These are phyloP conservation scores for Gossypioides kirkii DNA, from an alignment of 345 rosid genomes.

Conservation along the genomic window DNA sequence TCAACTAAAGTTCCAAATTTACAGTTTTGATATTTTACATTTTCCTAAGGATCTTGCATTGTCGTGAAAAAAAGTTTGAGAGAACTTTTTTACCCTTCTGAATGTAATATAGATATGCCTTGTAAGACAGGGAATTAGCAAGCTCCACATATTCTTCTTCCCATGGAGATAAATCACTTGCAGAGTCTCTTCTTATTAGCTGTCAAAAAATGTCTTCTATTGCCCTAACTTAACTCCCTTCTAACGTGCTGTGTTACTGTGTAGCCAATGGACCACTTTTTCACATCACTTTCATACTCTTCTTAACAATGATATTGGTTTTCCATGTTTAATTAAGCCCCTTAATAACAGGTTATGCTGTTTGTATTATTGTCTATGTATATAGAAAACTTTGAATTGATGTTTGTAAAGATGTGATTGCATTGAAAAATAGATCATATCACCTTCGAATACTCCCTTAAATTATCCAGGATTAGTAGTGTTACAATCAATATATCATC, in stretches of 20 bases:
- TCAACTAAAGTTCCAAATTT: neutral
- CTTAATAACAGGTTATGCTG: neutral
- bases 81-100: neutral
- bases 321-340: neutral
- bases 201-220: conserved; percentile 35
- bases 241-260: conserved; percentile 17
- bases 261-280: conserved; percentile 21
- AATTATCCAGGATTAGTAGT: neutral
- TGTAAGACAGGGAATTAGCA: conserved; percentile 29
- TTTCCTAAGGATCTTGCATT: neutral
- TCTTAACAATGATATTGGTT: neutral
- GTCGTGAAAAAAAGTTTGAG: neutral
- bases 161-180: conserved; percentile 3
- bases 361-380: neutral
- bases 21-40: neutral
- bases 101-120: conserved; percentile 5
- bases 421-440: neutral
- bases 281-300: neutral
- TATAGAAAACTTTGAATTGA: neutral
- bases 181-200: conserved; percentile 26
- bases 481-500: neutral
- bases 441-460: neutral
- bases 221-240: conserved; percentile 14
- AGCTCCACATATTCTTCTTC: conserved; percentile 25
- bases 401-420: neutral